Percentiles rank a stretch among this genome's conserved stretches.
These are phyloP conservation scores for Oldenlandia corymbosa DNA, from an alignment of 257 asterid species.

Conservation along the genomic window DNA sequence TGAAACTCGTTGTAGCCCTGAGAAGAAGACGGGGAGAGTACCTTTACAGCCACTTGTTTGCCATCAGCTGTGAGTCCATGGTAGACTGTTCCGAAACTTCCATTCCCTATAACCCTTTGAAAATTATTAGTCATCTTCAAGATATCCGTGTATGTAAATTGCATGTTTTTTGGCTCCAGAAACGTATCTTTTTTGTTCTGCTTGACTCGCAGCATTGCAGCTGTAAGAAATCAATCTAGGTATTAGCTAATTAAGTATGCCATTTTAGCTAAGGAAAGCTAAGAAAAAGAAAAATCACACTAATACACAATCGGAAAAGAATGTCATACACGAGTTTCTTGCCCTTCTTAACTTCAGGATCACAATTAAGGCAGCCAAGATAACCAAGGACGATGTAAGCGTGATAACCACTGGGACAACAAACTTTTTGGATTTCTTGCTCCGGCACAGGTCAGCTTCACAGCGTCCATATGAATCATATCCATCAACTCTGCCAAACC, in stretches of 20 bases:
- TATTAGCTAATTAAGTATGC: no score
- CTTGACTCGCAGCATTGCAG: neutral
- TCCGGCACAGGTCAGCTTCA: constrained; percentile 5
- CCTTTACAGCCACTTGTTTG: constrained; percentile 39
- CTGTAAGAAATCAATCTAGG: neutral
- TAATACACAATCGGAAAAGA: no score
- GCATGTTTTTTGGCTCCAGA: constrained; percentile 12
- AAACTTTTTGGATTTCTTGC: constrained; percentile 10
- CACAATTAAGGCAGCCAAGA: constrained; percentile 12
- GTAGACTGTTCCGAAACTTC: constrained; percentile 48
- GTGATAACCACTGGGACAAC: constrained; percentile 13
- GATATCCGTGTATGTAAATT: constrained; percentile 25
- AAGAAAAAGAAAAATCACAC: neutral
- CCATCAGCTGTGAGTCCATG: constrained; percentile 17
- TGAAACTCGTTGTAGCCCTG: constrained; percentile 27
- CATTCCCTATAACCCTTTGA: constrained; percentile 30
- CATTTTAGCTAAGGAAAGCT: neutral
- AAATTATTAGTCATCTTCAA: constrained; percentile 22
- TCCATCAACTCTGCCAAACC: neutral
- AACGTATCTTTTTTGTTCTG: neutral
- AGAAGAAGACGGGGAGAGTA: constrained; percentile 18
- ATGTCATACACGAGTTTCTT: no score
- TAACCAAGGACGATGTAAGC: constrained; percentile 5
- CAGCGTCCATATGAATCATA: neutral
- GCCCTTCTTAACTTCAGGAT: constrained; percentile 7